phyloP scores from a whole-genome alignment of 129 eudicot species.

The Daucus carota region DNA sequence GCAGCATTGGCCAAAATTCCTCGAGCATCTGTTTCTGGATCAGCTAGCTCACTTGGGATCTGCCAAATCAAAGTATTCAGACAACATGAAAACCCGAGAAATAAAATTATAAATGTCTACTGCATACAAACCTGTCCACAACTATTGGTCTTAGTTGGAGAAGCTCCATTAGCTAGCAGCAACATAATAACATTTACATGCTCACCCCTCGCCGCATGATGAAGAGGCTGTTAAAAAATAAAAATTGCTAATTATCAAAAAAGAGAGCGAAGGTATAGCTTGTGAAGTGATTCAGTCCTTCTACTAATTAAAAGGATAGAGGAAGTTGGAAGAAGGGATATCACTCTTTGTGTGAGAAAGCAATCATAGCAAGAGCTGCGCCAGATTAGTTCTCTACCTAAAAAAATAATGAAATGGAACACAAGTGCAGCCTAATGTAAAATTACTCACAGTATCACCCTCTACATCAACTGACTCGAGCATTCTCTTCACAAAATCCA shows the following conservation, averaged over 20 bases:
- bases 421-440: neutral
- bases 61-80: constrained; percentile 21
- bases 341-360: neutral
- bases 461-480: constrained; percentile 77
- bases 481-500: constrained; percentile 62
- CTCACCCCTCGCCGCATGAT: constrained; percentile 95
- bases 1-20: constrained; percentile 46
- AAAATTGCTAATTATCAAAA: neutral
- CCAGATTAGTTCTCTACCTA: neutral
- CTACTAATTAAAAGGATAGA: neutral
- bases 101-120: neutral
- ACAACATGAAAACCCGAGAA: neutral
- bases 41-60: constrained; percentile 72
- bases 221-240: constrained; percentile 63
- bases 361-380: neutral
- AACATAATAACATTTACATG: constrained; percentile 46
- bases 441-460: constrained; percentile 79
- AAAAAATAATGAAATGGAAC: neutral
- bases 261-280: neutral
- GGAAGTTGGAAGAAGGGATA: neutral
- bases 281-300: neutral
- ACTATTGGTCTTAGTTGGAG: constrained; percentile 47
- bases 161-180: constrained; percentile 67
- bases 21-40: constrained; percentile 52
- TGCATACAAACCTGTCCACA: constrained; percentile 60